These are phyloP conservation scores for Cladosporium sp. DNA, from an alignment of 2,329 filamentous ascomycete species.

Conservation along the genomic window DNA sequence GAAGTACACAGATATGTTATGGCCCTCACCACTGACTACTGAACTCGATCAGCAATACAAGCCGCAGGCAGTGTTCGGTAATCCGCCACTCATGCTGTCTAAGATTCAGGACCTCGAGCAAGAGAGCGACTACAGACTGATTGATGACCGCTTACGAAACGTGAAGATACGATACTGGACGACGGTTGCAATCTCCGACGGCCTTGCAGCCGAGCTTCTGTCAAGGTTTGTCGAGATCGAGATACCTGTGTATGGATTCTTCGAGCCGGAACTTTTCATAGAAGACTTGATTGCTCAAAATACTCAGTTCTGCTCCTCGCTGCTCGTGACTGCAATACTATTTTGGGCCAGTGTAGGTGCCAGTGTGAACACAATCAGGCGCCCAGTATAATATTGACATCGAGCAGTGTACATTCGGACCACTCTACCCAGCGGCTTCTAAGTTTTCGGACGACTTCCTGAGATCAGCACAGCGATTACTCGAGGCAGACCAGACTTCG, in stretches of 20 bases:
- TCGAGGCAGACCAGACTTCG: background rate
- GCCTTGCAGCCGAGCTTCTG: background rate
- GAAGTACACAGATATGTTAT: too few relatives aligned
- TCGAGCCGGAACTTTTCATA: background rate
- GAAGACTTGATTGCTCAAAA: background rate
- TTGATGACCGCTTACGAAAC: background rate
- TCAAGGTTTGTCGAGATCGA: background rate
- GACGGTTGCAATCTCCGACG: background rate
- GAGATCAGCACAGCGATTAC: background rate
- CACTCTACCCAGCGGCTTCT: background rate
- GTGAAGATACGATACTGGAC: background rate
- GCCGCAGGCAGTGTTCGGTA: background rate
- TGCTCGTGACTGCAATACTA: background rate
- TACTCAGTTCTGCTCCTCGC: background rate
- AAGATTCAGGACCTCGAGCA: background rate
- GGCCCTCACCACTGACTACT: too few relatives aligned
- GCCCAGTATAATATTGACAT: background rate
- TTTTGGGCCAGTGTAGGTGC: constrained; percentile 3
- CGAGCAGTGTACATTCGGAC: background rate
- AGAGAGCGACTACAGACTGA: background rate
- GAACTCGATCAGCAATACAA: too few relatives aligned
- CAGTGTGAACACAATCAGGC: background rate
- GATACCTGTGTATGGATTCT: background rate
- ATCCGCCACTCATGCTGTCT: background rate
- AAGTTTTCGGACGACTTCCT: background rate